These are phyloP conservation scores for Carex parvula DNA, from an alignment of 176 grass and related monocot species.

Conservation along the genomic window DNA sequence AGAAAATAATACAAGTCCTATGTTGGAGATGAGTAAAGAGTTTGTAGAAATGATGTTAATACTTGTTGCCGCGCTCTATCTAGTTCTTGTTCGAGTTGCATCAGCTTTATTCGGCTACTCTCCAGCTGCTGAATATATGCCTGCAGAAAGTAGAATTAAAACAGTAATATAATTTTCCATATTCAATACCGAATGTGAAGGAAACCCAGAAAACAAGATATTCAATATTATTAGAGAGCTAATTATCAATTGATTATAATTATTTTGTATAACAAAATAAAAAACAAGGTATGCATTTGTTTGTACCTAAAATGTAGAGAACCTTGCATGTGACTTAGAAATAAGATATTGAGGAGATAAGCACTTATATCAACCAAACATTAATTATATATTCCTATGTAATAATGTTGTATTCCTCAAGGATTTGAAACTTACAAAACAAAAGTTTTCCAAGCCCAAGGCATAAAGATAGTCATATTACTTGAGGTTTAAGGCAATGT, in stretches of 20 bases:
- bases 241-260: background rate
- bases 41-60: background rate
- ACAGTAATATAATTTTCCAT: background rate
- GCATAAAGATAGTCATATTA: background rate
- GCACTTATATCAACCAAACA: background rate
- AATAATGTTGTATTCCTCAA: background rate
- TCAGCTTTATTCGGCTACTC: constrained; percentile 67
- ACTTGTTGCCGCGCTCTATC: constrained; percentile 91
- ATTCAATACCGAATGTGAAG: background rate
- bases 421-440: background rate
- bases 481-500: constrained; percentile 3
- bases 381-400: background rate
- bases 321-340: constrained; percentile 3
- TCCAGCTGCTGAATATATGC: constrained; percentile 84
- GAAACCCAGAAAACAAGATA: background rate
- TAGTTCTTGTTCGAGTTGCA: constrained; percentile 85
- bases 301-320: constrained; percentile 10
- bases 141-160: constrained; percentile 26
- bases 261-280: background rate
- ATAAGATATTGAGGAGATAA: background rate
- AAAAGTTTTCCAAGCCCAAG: background rate
- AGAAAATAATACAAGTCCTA: background rate
- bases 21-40: background rate
- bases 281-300: background rate
- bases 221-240: background rate